Evolutionary conservation across 306 rosid genomes (phyloP).

Genomic region (Pueraria montana): DNA sequence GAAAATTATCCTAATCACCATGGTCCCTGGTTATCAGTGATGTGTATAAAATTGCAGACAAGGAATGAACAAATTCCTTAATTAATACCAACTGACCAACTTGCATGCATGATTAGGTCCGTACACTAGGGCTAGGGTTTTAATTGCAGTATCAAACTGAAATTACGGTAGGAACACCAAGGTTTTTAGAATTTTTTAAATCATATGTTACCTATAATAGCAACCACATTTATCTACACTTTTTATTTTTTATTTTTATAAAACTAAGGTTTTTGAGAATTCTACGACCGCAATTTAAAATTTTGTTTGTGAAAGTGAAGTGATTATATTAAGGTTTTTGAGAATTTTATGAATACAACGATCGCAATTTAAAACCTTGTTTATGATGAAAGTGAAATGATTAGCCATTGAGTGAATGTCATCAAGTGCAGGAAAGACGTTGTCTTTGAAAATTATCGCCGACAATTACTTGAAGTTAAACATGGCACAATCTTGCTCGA

Average conservation of each 20-base stretch:
- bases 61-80: slow-evolving; percentile 4
- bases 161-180: background rate
- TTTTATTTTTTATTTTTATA: too few species aligned
- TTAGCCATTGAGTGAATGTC: background rate
- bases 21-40: slow-evolving; percentile 7
- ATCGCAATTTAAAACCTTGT: background rate
- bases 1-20: slow-evolving; percentile 11
- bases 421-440: background rate
- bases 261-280: too few species aligned
- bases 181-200: background rate
- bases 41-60: slow-evolving; percentile 19
- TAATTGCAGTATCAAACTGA: background rate
- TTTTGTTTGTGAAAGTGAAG: background rate
- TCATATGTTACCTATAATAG: background rate
- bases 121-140: background rate
- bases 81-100: slow-evolving; percentile 23
- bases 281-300: too few species aligned
- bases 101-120: slow-evolving; percentile 23
- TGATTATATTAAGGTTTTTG: too few species aligned
- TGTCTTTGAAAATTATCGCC: background rate
- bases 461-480: slow-evolving; percentile 1
- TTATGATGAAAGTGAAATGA: background rate
- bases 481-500: background rate
- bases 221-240: background rate
- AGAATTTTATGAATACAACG: too few species aligned